phyloP scores from a whole-genome alignment of 176 grass and related monocot species.

The Musa itinerans region DNA sequence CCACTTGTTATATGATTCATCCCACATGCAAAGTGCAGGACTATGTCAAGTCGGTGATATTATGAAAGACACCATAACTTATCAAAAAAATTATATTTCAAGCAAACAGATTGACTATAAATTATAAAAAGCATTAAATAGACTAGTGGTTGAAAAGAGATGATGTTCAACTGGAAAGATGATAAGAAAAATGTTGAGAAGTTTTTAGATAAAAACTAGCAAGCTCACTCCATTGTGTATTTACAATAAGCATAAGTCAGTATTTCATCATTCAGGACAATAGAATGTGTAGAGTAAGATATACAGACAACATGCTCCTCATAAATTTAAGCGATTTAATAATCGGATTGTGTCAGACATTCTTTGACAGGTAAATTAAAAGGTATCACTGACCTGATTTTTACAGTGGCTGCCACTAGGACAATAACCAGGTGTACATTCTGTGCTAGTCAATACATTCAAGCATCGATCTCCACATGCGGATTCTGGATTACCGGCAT shows the following conservation, averaged over 20 bases:
- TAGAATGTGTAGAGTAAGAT: not conserved
- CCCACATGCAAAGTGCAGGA: too few species aligned
- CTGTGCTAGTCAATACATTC: constrained; percentile 83
- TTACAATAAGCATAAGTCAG: not conserved
- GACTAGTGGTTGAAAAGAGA: not conserved
- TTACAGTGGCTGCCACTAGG: constrained; percentile 71
- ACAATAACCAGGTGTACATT: constrained; percentile 93
- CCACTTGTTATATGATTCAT: too few species aligned
- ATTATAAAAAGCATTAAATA: not conserved
- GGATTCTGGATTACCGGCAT: constrained; percentile 55
- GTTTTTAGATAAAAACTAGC: not conserved
- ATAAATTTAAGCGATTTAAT: not conserved
- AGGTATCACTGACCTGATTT: constrained; percentile 55
- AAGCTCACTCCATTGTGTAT: not conserved
- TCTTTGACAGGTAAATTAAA: not conserved
- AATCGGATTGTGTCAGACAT: not conserved
- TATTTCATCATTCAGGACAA: not conserved
- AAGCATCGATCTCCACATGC: constrained; percentile 73
- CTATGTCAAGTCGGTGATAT: too few species aligned
- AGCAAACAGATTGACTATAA: not conserved
- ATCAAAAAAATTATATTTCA: not conserved
- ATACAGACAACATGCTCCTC: not conserved
- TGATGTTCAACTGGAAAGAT: not conserved
- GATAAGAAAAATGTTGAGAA: not conserved
- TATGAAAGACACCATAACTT: too few species aligned